Conservation (phyloP, 176 grass and related monocot genomes). For the Canna indica region DNA sequence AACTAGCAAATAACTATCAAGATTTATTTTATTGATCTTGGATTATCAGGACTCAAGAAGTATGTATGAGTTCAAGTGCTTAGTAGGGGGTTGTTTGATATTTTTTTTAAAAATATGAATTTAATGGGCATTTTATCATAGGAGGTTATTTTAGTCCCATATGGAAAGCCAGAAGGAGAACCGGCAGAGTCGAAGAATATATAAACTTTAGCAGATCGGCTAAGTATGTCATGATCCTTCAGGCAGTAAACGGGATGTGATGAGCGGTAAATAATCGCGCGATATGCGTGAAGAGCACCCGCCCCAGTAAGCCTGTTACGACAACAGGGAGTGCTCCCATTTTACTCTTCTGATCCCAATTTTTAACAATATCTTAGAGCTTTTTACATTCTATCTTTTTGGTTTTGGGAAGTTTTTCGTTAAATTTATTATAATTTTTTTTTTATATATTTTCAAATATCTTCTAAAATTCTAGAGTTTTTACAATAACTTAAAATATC, state of each 20-base stretch:
- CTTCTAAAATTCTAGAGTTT: no score
- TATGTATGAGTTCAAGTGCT: no score
- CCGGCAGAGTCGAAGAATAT: neutral
- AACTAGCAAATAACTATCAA: no score
- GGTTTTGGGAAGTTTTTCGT: neutral
- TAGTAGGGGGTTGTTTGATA: no score
- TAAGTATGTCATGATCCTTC: neutral
- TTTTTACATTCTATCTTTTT: neutral
- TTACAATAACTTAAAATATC: no score
- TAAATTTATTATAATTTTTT: neutral
- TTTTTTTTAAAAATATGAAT: no score
- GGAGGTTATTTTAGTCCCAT: constrained; percentile 26
- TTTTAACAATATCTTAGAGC: no score
- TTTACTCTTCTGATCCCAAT: constrained; percentile 38
- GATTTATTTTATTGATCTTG: no score
- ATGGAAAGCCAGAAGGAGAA: neutral
- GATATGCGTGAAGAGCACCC: constrained; percentile 21
- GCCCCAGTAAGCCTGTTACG: constrained; percentile 34
- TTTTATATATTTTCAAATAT: no score
- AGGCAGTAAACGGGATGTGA: constrained; percentile 41
- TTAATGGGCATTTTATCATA: neutral
- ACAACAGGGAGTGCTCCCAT: constrained; percentile 21
- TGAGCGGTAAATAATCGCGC: constrained; percentile 26
- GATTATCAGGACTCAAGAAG: no score
- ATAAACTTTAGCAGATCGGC: neutral